Base-by-base conservation (phyloP, 2,329 filamentous ascomycete genomes). In the Cephalotrichum gorgonifer region DNA sequence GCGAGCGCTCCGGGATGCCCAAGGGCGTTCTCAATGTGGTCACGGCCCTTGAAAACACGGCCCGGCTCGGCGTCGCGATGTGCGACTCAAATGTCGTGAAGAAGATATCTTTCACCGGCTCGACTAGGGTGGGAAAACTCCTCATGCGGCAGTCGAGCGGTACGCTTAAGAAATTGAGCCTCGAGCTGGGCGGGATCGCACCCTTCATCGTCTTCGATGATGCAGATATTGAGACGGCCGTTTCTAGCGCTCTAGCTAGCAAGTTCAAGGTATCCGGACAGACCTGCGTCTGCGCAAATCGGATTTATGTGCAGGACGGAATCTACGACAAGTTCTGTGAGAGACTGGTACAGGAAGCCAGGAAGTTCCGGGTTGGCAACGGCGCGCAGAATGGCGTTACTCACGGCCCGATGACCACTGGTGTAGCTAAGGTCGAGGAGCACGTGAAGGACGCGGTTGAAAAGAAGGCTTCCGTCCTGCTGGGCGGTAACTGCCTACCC, bases 141-240 rank as follows among this genome's bases (percentile, higher is more conserved):
- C 78, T 98, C 49, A 95, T 96, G 89, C 86, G 86, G 70, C 90
- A 97, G 67, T 84, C 85, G 11, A 80, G 89, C 0, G 76, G 79
- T 35, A 95, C 89, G 0, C 70, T 96, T 56, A 97, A 97, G 76
- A 78, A 81, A 56, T 63, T 83, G 38, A 93, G 86, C 0, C 86
- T 95, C 64, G 91, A 97, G 64, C 83, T 97, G 1, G 91, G 91
- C 49, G 91, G 91, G 44, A 97, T 97, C 64, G 87, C 91, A 0
- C 91, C 91, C 1, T 95, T 96, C 64, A 96, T 97, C 56, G 88
- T 97, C 30, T 97, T 97, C 61, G 89, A 97, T 60, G 91, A 97
- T 60, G 87, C 91, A 20, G 88, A 97, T 61, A 70, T 97, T 22
- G 90, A 96, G 51, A 70, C 73, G 4, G 93, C 93, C 2, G 88